Evolutionary conservation across 78 protist genomes (phyloP).

Genomic region (Dictyostelium capitatum): DNA sequence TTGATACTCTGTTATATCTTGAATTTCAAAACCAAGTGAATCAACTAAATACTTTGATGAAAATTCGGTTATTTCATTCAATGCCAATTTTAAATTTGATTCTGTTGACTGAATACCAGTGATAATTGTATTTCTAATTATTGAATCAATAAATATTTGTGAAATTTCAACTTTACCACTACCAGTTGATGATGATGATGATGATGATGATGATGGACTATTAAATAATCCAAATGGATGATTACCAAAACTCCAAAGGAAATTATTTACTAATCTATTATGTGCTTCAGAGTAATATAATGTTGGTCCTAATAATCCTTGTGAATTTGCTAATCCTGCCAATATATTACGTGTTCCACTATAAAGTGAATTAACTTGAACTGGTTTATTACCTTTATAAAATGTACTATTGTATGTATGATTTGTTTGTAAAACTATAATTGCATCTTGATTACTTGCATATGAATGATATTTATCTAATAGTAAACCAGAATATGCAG

Average conservation of each 20-base stretch:
- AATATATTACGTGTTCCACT: slow-evolving; percentile 29
- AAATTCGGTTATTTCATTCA: slow-evolving; percentile 11
- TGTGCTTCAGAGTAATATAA: slow-evolving; percentile 39
- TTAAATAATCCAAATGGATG: slow-evolving; percentile 63
- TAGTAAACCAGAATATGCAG: not conserved
- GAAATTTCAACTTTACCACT: slow-evolving; percentile 16
- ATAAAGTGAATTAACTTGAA: not conserved
- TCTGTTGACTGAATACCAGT: slow-evolving; percentile 39
- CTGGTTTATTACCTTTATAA: slow-evolving; percentile 42
- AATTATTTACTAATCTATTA: slow-evolving; percentile 37
- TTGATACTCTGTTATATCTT: not conserved
- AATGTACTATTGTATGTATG: slow-evolving; percentile 16
- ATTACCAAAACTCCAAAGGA: slow-evolving; percentile 69
- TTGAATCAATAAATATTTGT: slow-evolving; percentile 53
- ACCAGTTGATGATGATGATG: slow-evolving; percentile 24
- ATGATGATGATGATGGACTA: not conserved
- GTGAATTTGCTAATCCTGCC: slow-evolving; percentile 50
- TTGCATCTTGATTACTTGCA: slow-evolving; percentile 65
- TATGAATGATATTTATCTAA: slow-evolving; percentile 50
- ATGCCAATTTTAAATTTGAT: not conserved
- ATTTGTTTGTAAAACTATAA: slow-evolving; percentile 35
- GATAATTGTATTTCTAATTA: slow-evolving; percentile 56
- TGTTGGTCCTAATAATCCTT: slow-evolving; percentile 69
- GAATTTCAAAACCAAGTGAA: slow-evolving; percentile 59
- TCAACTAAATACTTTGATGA: slow-evolving; percentile 61